A percentile compares a stretch with the other conserved stretches of the same genome.
phyloP scores from a whole-genome alignment of 148 eudicot genomes.

The Dianthus caryophyllus region DNA sequence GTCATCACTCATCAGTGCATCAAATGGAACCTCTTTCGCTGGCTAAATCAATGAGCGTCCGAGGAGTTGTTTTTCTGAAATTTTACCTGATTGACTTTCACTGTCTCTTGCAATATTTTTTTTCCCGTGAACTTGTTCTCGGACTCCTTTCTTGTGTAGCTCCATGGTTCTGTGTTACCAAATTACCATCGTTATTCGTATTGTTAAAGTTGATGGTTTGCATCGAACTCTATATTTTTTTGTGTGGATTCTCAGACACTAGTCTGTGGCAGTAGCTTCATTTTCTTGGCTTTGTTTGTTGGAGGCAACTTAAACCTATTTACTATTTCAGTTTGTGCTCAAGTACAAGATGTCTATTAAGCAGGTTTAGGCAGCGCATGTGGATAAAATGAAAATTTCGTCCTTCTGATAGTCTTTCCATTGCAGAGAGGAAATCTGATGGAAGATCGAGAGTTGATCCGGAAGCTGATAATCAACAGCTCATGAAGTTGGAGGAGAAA shows the following conservation, averaged over 20 bases:
- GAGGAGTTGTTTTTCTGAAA: not conserved
- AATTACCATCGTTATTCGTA: not conserved
- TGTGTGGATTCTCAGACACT: not conserved
- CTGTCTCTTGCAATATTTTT: not conserved
- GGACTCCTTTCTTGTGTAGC: not conserved
- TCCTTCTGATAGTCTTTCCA: not conserved
- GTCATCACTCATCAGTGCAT: not conserved
- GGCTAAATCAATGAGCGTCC: not conserved
- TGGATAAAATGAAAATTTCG: not conserved
- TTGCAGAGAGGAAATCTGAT: conserved; percentile 63
- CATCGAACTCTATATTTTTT: not conserved
- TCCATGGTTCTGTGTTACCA: not conserved
- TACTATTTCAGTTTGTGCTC: conserved; percentile 4
- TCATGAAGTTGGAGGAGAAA: conserved; percentile 74
- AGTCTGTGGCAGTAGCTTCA: not conserved
- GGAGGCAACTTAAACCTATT: not conserved
- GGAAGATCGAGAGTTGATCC: conserved; percentile 74
- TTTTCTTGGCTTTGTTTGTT: conserved; percentile 4
- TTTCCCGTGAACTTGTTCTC: not conserved
- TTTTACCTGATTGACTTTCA: not conserved
- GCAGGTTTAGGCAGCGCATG: not conserved
- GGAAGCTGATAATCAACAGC: conserved; percentile 71
- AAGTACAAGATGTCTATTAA: not conserved
- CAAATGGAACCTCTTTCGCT: not conserved
- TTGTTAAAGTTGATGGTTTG: not conserved